Percentiles rank a stretch among this genome's conserved stretches.
phyloP scores from a whole-genome alignment of 805 yeast species.

The Suhomyces tanzawaensis region DNA sequence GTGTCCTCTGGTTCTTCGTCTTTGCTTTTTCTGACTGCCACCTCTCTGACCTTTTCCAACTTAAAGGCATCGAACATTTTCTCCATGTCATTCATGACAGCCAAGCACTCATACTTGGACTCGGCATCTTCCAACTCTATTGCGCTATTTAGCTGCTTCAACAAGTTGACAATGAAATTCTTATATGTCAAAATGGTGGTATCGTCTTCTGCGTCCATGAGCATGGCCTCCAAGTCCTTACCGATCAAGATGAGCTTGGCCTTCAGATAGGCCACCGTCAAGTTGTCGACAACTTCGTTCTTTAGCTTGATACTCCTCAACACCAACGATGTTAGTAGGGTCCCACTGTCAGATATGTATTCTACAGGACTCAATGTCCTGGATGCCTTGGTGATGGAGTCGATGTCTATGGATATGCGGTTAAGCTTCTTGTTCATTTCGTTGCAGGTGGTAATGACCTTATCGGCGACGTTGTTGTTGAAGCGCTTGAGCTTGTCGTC shows the following conservation, averaged over 20 bases:
- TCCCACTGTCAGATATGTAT: slow-evolving; percentile 52
- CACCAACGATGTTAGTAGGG: slow-evolving; percentile 44
- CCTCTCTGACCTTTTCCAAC: slow-evolving; percentile 29
- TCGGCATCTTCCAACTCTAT: slow-evolving; percentile 52
- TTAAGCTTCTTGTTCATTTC: slow-evolving; percentile 43
- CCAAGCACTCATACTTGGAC: slow-evolving; percentile 63
- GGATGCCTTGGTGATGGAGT: slow-evolving; percentile 44
- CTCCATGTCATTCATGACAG: slow-evolving; percentile 67
- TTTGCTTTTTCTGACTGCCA: slow-evolving; percentile 3
- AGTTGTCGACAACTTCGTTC: slow-evolving; percentile 48
- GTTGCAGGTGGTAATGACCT: slow-evolving; percentile 50
- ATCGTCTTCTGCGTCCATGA: slow-evolving; percentile 31
- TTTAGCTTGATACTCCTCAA: slow-evolving; percentile 49
- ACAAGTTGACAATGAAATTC: slow-evolving; percentile 54
- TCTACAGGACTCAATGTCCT: slow-evolving; percentile 43
- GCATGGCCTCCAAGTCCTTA: slow-evolving; percentile 53
- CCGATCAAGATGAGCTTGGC: slow-evolving; percentile 65
- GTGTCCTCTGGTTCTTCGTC: not conserved
- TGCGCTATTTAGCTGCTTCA: slow-evolving; percentile 57
- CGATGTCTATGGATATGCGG: slow-evolving; percentile 45
- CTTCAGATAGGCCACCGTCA: slow-evolving; percentile 60
- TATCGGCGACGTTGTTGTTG: slow-evolving; percentile 52
- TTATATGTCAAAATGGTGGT: slow-evolving; percentile 47
- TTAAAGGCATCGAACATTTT: slow-evolving; percentile 63
- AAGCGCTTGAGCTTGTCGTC: slow-evolving; percentile 31